Conservation (phyloP, 352 stramenopile species). For the Globisporangium sylvaticum region DNA sequence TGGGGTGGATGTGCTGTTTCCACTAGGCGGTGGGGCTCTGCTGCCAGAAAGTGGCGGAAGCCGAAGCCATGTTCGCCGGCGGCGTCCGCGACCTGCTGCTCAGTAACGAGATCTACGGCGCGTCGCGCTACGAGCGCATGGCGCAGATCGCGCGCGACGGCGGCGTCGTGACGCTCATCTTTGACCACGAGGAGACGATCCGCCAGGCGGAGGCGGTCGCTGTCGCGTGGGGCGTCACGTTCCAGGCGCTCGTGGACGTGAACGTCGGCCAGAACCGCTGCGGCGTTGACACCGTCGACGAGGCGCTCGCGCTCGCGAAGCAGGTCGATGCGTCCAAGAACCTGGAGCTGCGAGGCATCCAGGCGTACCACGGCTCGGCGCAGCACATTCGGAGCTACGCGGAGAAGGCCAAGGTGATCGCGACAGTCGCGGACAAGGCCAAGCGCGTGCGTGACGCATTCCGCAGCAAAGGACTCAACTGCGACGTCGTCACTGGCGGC, state of each 20-base stretch:
- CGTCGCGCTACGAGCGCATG: conserved; percentile 48
- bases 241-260: conserved; percentile 64
- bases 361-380: conserved; percentile 68
- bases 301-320: conserved; percentile 38
- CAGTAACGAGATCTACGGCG: conserved; percentile 62
- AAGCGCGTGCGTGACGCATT: conserved; percentile 38
- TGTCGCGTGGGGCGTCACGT: conserved; percentile 18
- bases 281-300: conserved; percentile 48
- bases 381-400: conserved; percentile 65
- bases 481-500: conserved; percentile 62
- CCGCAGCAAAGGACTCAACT: conserved; percentile 27
- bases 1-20: no score
- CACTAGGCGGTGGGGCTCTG: conserved; percentile 54
- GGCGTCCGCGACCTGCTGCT: conserved; percentile 55
- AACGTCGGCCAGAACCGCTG: conserved; percentile 77
- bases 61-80: conserved; percentile 65
- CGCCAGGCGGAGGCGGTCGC: conserved; percentile 35
- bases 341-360: conserved; percentile 49
- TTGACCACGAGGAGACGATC: conserved; percentile 48
- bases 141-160: conserved; percentile 29
- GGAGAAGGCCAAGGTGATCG: conserved; percentile 48
- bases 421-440: conserved; percentile 35
- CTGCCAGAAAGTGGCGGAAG: conserved; percentile 68
- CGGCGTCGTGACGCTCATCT: conserved; percentile 52
- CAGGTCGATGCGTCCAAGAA: conserved; percentile 21